These are phyloP conservation scores for Vicia villosa DNA, from an alignment of 306 rosid species.

Conservation along the genomic window DNA sequence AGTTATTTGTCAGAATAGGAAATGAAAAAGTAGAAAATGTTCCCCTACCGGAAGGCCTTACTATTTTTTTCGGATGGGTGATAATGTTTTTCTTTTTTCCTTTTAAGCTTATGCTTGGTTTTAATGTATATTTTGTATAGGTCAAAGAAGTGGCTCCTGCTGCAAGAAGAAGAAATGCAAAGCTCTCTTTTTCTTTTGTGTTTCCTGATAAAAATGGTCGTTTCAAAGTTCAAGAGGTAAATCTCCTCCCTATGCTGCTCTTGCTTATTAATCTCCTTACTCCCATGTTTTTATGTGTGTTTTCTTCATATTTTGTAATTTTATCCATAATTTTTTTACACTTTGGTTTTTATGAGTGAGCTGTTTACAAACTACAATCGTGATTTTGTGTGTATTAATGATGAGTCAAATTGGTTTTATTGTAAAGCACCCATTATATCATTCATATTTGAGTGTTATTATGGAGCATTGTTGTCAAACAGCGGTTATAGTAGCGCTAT, in stretches of 20 bases:
- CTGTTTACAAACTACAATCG: background rate
- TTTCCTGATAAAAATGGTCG: constrained; percentile 93
- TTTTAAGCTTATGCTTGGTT: background rate
- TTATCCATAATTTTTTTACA: background rate
- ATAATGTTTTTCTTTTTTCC: background rate
- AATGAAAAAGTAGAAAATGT: background rate
- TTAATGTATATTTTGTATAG: constrained; percentile 42
- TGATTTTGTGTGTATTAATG: background rate
- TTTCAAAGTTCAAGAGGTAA: constrained; percentile 77
- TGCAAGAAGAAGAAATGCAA: constrained; percentile 90
- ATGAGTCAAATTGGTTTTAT: background rate
- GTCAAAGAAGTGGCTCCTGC: constrained; percentile 95
- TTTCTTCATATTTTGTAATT: background rate
- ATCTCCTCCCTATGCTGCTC: background rate
- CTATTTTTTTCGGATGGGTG: background rate
- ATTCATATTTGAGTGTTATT: background rate
- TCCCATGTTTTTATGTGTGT: background rate
- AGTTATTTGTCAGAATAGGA: background rate
- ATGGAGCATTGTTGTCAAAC: background rate
- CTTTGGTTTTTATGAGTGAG: background rate
- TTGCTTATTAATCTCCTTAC: background rate
- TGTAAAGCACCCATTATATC: background rate
- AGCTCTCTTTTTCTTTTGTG: constrained; percentile 89
- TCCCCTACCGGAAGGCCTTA: no score
- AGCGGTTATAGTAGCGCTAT: no score